A percentile compares a stretch with the other conserved stretches of the same genome.
These are phyloP conservation scores for Solanum ahanhuiri DNA, from an alignment of 257 asterid species.

Conservation along the genomic window DNA sequence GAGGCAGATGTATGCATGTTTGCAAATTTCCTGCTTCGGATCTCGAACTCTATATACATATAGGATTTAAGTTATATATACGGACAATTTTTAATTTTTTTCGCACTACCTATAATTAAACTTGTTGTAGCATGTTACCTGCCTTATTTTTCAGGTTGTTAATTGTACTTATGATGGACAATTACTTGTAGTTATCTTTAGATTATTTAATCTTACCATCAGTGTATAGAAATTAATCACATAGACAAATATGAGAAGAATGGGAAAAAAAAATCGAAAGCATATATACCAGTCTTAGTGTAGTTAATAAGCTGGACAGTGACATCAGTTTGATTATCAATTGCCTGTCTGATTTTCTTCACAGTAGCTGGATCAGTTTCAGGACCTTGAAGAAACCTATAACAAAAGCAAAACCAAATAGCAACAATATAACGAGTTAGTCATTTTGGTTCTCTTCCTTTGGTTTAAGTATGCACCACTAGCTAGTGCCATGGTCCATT, in stretches of 20 bases:
- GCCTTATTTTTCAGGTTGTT: background rate
- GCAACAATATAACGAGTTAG: background rate
- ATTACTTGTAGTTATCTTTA: background rate
- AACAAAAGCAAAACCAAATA: background rate
- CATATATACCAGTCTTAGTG: slow-evolving; percentile 70
- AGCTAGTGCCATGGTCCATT: background rate
- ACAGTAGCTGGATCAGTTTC: slow-evolving; percentile 96
- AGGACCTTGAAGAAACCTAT: slow-evolving; percentile 95
- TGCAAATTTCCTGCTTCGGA: background rate
- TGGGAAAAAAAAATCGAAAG: background rate
- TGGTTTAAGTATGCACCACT: background rate
- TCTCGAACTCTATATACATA: background rate
- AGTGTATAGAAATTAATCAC: background rate
- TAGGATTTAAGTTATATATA: background rate
- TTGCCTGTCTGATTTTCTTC: slow-evolving; percentile 80
- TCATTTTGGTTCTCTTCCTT: background rate
- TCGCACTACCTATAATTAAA: background rate
- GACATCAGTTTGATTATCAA: slow-evolving; percentile 84
- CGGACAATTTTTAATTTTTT: background rate
- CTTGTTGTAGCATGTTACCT: background rate
- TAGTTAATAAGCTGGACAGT: slow-evolving; percentile 97
- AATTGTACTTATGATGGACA: background rate
- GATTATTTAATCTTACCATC: background rate
- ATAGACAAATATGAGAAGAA: background rate
- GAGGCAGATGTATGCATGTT: background rate